Evolutionary conservation across 352 stramenopile species (phyloP).

Genomic region (Phytophthora cryptogea): DNA sequence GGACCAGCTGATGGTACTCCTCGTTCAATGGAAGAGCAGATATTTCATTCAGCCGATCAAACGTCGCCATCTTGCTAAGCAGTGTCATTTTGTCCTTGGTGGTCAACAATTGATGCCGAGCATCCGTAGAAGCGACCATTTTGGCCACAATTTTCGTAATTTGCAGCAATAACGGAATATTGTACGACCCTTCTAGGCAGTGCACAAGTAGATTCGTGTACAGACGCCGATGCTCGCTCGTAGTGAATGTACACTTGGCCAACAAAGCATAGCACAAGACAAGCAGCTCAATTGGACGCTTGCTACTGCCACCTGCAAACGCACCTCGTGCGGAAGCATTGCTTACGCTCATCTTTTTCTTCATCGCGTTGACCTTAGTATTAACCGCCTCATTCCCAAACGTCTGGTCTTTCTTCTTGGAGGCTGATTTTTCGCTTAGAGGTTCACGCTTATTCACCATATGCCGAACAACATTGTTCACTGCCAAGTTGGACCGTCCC

Average conservation of each 20-base stretch:
- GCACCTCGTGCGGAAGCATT: slow-evolving; percentile 30
- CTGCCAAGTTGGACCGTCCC: slow-evolving; percentile 72
- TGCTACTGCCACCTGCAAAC: slow-evolving; percentile 30
- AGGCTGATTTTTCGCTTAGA: slow-evolving; percentile 44
- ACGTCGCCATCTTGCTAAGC: slow-evolving; percentile 85
- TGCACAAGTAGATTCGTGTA: slow-evolving; percentile 87
- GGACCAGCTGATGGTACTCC: slow-evolving; percentile 79
- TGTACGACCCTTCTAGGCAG: slow-evolving; percentile 84
- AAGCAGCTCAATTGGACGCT: slow-evolving; percentile 81
- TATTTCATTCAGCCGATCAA: slow-evolving; percentile 87
- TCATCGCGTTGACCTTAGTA: slow-evolving; percentile 33
- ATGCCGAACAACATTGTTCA: slow-evolving; percentile 83
- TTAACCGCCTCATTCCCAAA: slow-evolving; percentile 31
- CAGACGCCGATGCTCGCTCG: slow-evolving; percentile 68
- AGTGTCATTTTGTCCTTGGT: slow-evolving; percentile 90
- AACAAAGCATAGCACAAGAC: slow-evolving; percentile 80
- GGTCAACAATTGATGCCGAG: slow-evolving; percentile 68
- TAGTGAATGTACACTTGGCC: slow-evolving; percentile 81
- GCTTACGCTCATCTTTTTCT: slow-evolving; percentile 45
- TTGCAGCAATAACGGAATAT: slow-evolving; percentile 82
- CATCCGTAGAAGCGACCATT: slow-evolving; percentile 55
- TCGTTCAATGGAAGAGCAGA: slow-evolving; percentile 79
- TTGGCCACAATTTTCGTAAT: slow-evolving; percentile 81
- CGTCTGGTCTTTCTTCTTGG: slow-evolving; percentile 63
- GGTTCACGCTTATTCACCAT: slow-evolving; percentile 66